Conservation (phyloP, 805 yeast genomes). For the Zygosaccharomyces rouxii region DNA sequence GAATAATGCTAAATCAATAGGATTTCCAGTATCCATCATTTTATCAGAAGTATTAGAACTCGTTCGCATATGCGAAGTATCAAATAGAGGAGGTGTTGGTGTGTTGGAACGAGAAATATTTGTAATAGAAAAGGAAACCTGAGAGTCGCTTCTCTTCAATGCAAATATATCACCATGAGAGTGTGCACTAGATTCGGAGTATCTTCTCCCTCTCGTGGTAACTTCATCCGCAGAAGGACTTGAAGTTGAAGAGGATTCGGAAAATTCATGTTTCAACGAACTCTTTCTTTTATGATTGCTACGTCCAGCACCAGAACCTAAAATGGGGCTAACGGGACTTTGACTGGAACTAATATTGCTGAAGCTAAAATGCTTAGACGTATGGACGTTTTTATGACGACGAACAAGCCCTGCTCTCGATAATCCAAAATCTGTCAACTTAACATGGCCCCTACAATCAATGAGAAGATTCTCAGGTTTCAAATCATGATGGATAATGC, state of each 20-base stretch:
- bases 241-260: conserved; percentile 4
- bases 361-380: conserved; percentile 10
- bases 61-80: conserved; percentile 24
- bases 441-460: conserved; percentile 82
- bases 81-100: conserved; percentile 21
- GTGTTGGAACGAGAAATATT: conserved; percentile 30
- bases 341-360: conserved; percentile 7
- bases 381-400: conserved; percentile 50
- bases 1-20: conserved; percentile 55
- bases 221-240: conserved; percentile 1
- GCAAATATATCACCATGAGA: conserved; percentile 22
- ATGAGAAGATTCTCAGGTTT: conserved; percentile 92
- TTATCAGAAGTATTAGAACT: conserved; percentile 35
- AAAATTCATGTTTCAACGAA: conserved; percentile 7
- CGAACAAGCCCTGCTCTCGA: conserved; percentile 84
- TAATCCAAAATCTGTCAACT: conserved; percentile 91
- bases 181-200: conserved; percentile 19
- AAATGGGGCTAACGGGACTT: conserved; percentile 7
- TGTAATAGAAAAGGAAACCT: conserved; percentile 26
- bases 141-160: conserved; percentile 31
- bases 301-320: neutral
- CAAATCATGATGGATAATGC: conserved; percentile 90
- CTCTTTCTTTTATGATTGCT: conserved; percentile 7
- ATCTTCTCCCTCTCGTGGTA: conserved; percentile 12
- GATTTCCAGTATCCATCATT: conserved; percentile 13